Evolutionary conservation across 305 asterid species (phyloP), one percentile per base, ranked within the genome.

Genomic region (Rubia tinctorum): DNA sequence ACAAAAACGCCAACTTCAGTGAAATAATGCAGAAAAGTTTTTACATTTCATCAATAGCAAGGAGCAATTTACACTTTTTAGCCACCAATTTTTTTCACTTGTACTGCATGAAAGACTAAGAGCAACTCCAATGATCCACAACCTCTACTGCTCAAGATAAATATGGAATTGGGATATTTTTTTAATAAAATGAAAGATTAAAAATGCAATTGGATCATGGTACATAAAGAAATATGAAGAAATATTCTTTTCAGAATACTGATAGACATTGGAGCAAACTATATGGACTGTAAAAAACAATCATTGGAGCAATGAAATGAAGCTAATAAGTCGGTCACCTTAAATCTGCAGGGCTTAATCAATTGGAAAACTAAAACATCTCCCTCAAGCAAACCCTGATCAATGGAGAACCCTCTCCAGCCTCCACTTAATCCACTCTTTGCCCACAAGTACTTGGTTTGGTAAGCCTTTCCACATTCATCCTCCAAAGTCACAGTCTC

Each of bases 381-480:
- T 23, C 84, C 88, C 15, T 77, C 75, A 14, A 37, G 68, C 76
- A 80, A 77, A 7, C 53, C 53, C 62, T 80, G 76, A 34, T 76
- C 71, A 6, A 76, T 47, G 63, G 79, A 69, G 77, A 77, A 77
- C 40, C 86, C 84, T 80, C 86, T 89, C 96, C 97, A 91, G 56
- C 97, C 96, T 56, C 75, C 89, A 74, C 93, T 86, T 14, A 89
- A 77, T 61, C 91, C 90, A 18, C 18, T 68, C 73, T 84, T 89
- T 6, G 23, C 73, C 22, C 42, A 51, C 64, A 88, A 80, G 83
- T 89, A 91, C 74, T 78, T 89, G 0, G 85, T 77, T 4, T 7
- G 0, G 68, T 62, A 71, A 71, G 79, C 84, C 51, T 72, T 13
- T 12, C 76, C 85, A 55, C 84, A 70, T 69, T 86, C 90, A 66